Conservation (phyloP, 441 rosid genomes). For the Aleurites moluccanus region DNA sequence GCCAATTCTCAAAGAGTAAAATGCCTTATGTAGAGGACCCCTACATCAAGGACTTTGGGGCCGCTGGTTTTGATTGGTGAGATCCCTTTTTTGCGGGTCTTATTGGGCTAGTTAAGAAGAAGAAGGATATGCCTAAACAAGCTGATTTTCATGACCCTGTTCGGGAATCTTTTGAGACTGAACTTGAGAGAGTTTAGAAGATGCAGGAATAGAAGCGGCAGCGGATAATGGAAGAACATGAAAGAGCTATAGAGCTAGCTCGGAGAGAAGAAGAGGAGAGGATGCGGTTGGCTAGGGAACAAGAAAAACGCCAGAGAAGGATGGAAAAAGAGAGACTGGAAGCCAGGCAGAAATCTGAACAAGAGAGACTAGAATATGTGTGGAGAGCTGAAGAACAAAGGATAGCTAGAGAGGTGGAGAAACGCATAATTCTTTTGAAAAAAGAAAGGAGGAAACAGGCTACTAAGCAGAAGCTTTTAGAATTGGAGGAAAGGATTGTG, state of each 20-base stretch:
- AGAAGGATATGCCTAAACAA: slow-evolving; percentile 69
- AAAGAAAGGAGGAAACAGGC: slow-evolving; percentile 97
- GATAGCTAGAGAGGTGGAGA: slow-evolving; percentile 92
- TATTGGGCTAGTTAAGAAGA: slow-evolving; percentile 75
- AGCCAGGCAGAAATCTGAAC: slow-evolving; percentile 87
- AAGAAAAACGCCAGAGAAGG: slow-evolving; percentile 67
- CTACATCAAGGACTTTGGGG: slow-evolving; percentile 58
- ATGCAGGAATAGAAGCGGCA: slow-evolving; percentile 91
- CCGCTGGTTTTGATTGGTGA: slow-evolving; percentile 57
- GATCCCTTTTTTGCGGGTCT: slow-evolving; percentile 71
- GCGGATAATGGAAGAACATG: slow-evolving; percentile 74
- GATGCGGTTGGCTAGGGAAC: slow-evolving; percentile 67
- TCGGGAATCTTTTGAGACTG: slow-evolving; percentile 98
- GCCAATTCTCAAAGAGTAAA: slow-evolving; percentile 53
- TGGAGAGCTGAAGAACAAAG: slow-evolving; percentile 80
- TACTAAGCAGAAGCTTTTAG: slow-evolving; percentile 91
- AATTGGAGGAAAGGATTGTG: slow-evolving; percentile 90
- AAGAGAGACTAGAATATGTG: slow-evolving; percentile 69
- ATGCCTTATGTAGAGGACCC: slow-evolving; percentile 70
- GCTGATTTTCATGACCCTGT: slow-evolving; percentile 90
- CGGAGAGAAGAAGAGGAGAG: slow-evolving; percentile 91
- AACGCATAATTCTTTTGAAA: slow-evolving; percentile 65
- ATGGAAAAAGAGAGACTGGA: slow-evolving; percentile 88
- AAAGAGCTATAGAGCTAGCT: slow-evolving; percentile 76
- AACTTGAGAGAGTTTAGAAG: slow-evolving; percentile 94